A percentile compares a stretch with the other conserved stretches of the same genome.
These are phyloP conservation scores for Stachybotrys chlorohalonatus DNA, from an alignment of 2,329 filamentous ascomycete species.

Conservation along the genomic window DNA sequence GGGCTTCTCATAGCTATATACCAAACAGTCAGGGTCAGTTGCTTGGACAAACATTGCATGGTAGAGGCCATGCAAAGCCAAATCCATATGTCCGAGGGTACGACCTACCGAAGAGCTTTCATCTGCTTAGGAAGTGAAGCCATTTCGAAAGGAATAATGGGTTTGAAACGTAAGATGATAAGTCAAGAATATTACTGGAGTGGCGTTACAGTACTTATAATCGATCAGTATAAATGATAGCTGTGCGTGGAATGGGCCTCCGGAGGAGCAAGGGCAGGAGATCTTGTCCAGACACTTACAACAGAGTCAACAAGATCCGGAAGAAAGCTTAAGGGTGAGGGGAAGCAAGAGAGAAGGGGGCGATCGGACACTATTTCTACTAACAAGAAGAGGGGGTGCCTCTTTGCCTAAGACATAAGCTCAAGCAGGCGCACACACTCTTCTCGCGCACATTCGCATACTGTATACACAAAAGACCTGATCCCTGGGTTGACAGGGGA, in stretches of 20 bases:
- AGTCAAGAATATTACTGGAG: too few species aligned
- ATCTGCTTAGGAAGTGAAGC: slow-evolving; percentile 41
- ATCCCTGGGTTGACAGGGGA: not conserved
- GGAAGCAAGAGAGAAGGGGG: not conserved
- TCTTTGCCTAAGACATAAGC: not conserved
- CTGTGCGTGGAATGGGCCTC: not conserved
- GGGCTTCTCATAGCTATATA: slow-evolving; percentile 48
- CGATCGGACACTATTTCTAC: not conserved
- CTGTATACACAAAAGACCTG: not conserved
- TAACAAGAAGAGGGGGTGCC: not conserved
- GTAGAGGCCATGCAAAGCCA: not conserved
- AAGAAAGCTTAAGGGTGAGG: too few species aligned
- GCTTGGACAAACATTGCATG: not conserved
- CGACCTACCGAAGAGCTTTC: slow-evolving; percentile 51
- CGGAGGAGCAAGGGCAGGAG: not conserved
- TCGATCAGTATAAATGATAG: not conserved
- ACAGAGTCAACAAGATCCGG: too few species aligned
- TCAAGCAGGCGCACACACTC: not conserved
- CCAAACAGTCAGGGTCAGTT: not conserved
- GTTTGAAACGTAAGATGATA: too few species aligned
- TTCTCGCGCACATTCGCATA: too few species aligned
- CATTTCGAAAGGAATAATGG: slow-evolving; percentile 9
- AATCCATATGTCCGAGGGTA: not conserved
- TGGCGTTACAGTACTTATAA: not conserved
- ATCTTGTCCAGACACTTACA: too few species aligned